Evolutionary conservation across 768 basidiomycete species (phyloP).

Genomic region (Phanerodontia chrysosporium): DNA sequence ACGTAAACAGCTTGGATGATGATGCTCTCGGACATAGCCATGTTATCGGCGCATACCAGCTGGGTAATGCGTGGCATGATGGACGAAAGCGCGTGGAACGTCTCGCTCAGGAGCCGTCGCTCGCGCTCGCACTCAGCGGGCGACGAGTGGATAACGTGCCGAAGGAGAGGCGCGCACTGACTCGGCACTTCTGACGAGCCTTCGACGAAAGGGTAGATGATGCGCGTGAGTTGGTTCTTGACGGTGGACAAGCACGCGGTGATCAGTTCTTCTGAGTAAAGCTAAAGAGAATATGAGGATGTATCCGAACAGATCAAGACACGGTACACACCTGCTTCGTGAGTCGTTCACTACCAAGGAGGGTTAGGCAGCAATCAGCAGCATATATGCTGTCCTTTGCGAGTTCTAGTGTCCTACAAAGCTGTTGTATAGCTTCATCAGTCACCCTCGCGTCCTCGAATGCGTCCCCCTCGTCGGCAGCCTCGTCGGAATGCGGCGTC

Average conservation of each 20-base stretch:
- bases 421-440: constrained; percentile 45
- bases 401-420: constrained; percentile 51
- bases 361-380: constrained; percentile 75
- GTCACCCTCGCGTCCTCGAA: constrained; percentile 27
- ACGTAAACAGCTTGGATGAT: constrained; percentile 93
- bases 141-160: constrained; percentile 43
- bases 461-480: constrained; percentile 21
- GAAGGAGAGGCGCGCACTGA: constrained; percentile 45
- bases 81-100: constrained; percentile 68
- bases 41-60: constrained; percentile 66
- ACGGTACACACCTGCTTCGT: constrained; percentile 84
- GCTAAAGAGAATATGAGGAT: constrained; percentile 34
- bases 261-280: constrained; percentile 94
- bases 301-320: background rate
- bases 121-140: constrained; percentile 27
- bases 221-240: constrained; percentile 74
- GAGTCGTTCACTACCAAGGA: constrained; percentile 74
- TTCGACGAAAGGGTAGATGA: constrained; percentile 86
- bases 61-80: constrained; percentile 71
- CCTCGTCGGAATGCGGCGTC: constrained; percentile 36
- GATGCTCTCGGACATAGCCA: constrained; percentile 84
- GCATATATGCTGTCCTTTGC: constrained; percentile 75
- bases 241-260: constrained; percentile 69
- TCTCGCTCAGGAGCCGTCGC: constrained; percentile 55
- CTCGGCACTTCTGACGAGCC: constrained; percentile 39